These are phyloP conservation scores for Cutaneotrichosporon arboriforme DNA, from an alignment of 1,284 basidiomycete species.

Conservation along the genomic window DNA sequence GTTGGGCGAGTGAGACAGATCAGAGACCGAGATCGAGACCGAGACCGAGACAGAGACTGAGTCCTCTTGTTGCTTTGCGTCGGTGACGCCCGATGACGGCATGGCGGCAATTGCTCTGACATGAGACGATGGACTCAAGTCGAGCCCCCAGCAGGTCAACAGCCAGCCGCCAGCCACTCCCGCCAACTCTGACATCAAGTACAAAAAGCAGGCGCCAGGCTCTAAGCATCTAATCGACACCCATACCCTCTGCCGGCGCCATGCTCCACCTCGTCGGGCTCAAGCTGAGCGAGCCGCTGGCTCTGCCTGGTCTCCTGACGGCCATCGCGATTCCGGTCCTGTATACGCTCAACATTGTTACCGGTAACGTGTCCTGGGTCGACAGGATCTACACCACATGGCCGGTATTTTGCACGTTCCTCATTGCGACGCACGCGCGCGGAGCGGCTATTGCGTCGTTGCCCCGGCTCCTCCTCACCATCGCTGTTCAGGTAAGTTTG, in stretches of 20 bases:
- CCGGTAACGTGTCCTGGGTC: constrained; percentile 78
- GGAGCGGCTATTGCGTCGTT: constrained; percentile 53
- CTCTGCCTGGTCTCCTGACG: constrained; percentile 28
- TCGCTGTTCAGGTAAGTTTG: constrained; percentile 52
- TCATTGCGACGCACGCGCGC: constrained; percentile 59
- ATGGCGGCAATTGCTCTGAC: background rate
- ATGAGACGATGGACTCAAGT: background rate
- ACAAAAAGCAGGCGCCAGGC: no score
- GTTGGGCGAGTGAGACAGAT: no score
- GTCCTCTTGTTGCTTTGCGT: no score
- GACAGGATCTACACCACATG: constrained; percentile 62
- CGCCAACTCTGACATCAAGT: no score
- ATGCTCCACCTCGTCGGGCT: constrained; percentile 18
- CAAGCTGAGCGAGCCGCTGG: constrained; percentile 30
- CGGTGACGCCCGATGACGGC: no score
- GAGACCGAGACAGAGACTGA: no score
- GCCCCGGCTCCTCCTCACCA: constrained; percentile 65
- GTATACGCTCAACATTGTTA: constrained; percentile 50
- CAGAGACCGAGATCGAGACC: no score
- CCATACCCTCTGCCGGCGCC: constrained; percentile 21
- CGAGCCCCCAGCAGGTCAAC: background rate
- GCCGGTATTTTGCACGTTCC: constrained; percentile 69
- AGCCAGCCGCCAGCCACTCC: background rate
- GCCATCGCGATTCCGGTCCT: constrained; percentile 26
- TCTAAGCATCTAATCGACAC: background rate